Base-by-base conservation (phyloP, 179 eudicot species). In the Beta corolliflora region DNA sequence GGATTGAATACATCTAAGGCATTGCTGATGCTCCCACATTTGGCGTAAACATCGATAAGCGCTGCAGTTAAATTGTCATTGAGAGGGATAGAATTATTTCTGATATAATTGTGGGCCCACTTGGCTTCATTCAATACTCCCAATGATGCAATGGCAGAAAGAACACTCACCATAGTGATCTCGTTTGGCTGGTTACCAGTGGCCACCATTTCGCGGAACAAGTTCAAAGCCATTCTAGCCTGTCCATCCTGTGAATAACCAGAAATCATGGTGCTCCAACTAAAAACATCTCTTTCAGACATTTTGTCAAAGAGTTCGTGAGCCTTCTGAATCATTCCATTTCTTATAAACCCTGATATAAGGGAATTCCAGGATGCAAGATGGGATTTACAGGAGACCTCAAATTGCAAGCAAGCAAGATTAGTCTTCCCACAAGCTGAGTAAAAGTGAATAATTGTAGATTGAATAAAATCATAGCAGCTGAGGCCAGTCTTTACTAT, bases 211-310 rank as follows among this genome's bases (percentile, higher is more conserved):
- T 89, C 84, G 25, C 83, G 88, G 73, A 96, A 94, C 76, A 94
- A 90, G 63, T 91, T 90, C 50, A 93, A 73, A 80, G 98, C 97
- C 73, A 83, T 63, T 75, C 77, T 58, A 68, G 93, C 86, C 81
- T 92, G 88, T 61, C 88, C 93, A 70, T 65, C 79, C 79, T 89
- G 98, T 76, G 98, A 84, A 85, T 90, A 92, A 67, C 99, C 99
- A 50, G 99, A 90, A 56, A 96, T 91, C 92, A 96, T 91, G n/a
- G 99, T 86, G 89, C 99, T 94, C 98, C 99, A 96, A 1, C 97
- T 91, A 82, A 88, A 87, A 82, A 96, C 87, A 88, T 96, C 98
- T 81, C 92, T 87, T 83, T 81, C 89, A 58, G 83, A 87, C 88
- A 89, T 87, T 80, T 75, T 73, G 29, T 85, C 73, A 46, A 89